Evolutionary conservation across 768 basidiomycete species (phyloP).

Genomic region (Tricholomella constricta): DNA sequence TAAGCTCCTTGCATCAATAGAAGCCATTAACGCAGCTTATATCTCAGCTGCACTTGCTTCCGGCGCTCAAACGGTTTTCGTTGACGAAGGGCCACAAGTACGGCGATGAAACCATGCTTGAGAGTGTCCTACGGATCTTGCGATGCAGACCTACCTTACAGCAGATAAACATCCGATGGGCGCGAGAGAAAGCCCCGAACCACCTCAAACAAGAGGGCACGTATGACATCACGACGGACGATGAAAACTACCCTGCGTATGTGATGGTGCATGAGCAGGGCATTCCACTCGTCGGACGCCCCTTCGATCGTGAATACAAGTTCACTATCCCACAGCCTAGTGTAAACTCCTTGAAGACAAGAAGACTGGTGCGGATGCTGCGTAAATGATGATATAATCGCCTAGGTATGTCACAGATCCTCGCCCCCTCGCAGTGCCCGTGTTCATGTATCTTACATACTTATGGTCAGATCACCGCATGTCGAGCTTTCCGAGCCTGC

Average conservation of each 20-base stretch:
- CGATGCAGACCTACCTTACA: conserved; percentile 34
- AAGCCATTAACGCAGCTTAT: conserved; percentile 45
- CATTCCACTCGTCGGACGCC: conserved; percentile 40
- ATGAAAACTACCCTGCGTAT: conserved; percentile 23
- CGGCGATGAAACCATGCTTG: conserved; percentile 46
- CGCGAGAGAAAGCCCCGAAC: conserved; percentile 46
- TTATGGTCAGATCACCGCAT: too few species aligned
- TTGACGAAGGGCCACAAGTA: conserved; percentile 53
- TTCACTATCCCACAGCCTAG: conserved; percentile 7
- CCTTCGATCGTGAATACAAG: conserved; percentile 39
- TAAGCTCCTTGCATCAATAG: conserved; percentile 20
- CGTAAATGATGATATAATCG: background rate
- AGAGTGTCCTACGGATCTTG: conserved; percentile 40
- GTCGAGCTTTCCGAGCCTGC: too few species aligned
- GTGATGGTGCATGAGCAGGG: conserved; percentile 41
- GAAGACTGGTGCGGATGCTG: conserved; percentile 1
- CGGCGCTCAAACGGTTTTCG: conserved; percentile 44
- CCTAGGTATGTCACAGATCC: background rate
- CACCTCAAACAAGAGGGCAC: conserved; percentile 51
- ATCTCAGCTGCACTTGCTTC: conserved; percentile 37
- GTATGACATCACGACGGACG: conserved; percentile 36
- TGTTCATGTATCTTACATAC: too few species aligned
- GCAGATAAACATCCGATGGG: conserved; percentile 52
- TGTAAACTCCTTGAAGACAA: background rate
- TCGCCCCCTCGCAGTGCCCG: too few species aligned